These are phyloP conservation scores for Boletus patriciae DNA, from an alignment of 768 basidiomycete genomes.

Conservation along the genomic window DNA sequence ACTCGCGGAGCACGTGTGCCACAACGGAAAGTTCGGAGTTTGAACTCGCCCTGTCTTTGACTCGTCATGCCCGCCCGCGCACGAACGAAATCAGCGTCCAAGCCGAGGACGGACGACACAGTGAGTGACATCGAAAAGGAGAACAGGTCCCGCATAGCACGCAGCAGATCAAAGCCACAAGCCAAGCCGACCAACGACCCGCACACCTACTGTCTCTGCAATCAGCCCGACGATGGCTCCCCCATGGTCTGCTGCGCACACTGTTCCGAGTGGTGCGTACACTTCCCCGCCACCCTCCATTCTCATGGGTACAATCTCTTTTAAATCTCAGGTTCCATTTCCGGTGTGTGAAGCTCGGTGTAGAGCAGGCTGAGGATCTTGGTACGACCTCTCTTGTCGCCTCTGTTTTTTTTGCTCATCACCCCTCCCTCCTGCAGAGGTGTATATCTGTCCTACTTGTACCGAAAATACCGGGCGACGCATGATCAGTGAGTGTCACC, in stretches of 20 bases:
- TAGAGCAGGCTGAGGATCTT: conserved; percentile 72
- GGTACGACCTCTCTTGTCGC: conserved; percentile 49
- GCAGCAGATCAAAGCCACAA: conserved; percentile 25
- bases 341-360: conserved; percentile 63
- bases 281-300: not conserved
- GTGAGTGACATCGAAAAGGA: conserved; percentile 34
- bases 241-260: conserved; percentile 77
- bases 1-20: conserved; percentile 14
- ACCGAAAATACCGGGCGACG: conserved; percentile 58
- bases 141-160: conserved; percentile 23
- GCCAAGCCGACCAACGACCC: conserved; percentile 19
- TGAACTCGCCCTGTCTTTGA: conserved; percentile 31
- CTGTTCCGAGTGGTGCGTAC: conserved; percentile 69
- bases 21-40: conserved; percentile 33
- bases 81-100: conserved; percentile 39
- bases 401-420: conserved; percentile 13
- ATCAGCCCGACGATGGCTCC: conserved; percentile 68
- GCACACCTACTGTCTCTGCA: conserved; percentile 56
- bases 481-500: conserved; percentile 75
- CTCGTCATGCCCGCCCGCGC: conserved; percentile 48
- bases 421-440: conserved; percentile 40
- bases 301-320: not conserved
- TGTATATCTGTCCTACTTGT: conserved; percentile 60
- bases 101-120: conserved; percentile 16
- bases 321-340: conserved; percentile 76